Evolutionary conservation across 495 filamentous ascomycete species (phyloP).

Genomic region (Xylaria curta): DNA sequence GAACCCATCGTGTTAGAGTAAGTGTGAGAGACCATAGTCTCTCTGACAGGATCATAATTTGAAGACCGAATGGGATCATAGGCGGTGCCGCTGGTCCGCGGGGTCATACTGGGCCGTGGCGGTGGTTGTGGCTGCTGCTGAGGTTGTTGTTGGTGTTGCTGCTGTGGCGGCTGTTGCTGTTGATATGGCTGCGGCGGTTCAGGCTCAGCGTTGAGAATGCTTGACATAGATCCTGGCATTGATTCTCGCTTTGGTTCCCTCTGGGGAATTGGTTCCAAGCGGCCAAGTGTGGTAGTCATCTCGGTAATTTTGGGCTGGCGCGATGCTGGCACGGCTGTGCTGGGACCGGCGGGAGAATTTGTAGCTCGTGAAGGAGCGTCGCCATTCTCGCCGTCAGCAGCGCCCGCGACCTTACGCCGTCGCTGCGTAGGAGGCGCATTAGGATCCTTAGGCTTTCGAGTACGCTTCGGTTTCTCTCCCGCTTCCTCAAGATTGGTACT

Average conservation of each 20-base stretch:
- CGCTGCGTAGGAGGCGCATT: conserved; percentile 59
- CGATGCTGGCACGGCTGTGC: conserved; percentile 13
- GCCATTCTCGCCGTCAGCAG: conserved; percentile 40
- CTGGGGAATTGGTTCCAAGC: conserved; percentile 40
- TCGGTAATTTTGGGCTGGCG: conserved; percentile 50
- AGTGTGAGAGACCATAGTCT: conserved; percentile 54
- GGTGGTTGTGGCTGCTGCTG: conserved; percentile 36
- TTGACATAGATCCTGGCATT: conserved; percentile 54
- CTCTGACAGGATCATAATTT: conserved; percentile 64
- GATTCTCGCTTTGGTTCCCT: conserved; percentile 49
- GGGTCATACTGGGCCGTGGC: conserved; percentile 47
- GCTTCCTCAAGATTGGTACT: conserved; percentile 47
- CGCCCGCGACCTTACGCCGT: conserved; percentile 54
- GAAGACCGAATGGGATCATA: conserved; percentile 87
- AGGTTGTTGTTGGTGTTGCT: conserved; percentile 34
- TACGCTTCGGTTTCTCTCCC: conserved; percentile 58
- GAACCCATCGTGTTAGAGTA: conserved; percentile 62
- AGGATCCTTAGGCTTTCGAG: conserved; percentile 63
- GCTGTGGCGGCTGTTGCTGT: conserved; percentile 29
- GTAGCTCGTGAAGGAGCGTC: conserved; percentile 30
- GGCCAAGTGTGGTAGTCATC: conserved; percentile 32
- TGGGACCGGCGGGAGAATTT: conserved; percentile 21
- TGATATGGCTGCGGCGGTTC: conserved; percentile 42
- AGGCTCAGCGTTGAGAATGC: conserved; percentile 56
- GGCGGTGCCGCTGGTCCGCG: conserved; percentile 73